Base-by-base conservation (phyloP, 345 rosid species). In the Hevea brasiliensis region DNA sequence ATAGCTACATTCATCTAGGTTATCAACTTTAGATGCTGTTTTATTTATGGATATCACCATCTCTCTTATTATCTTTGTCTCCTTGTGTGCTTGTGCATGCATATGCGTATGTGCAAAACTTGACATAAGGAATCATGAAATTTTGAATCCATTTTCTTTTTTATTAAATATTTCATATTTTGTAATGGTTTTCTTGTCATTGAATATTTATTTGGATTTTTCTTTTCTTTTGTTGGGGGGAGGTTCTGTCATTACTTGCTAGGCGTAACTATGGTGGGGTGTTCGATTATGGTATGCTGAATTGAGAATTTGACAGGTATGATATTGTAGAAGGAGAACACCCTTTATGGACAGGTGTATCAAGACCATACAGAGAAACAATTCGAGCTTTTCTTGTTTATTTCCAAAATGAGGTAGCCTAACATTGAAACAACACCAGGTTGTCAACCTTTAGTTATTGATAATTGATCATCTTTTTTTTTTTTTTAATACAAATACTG, bases 291-390 rank as follows among this genome's bases (percentile, higher is more conserved):
- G 64, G 45, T 67, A 75, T 62, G 74, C 83, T 84, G 82, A 74
- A 37, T 80, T 72, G 61, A 74, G 76, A 73, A 76, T 84, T 89
- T 89, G 82, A 63, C 93, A 92, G 98, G 98, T 92, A 90, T 40
- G 63, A 77, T 58, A 85, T 94, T 35, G 94, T 87, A 45, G 97
- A 89, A 85, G 96, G 92, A 42, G 77, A 80, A 21, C 94, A 94
- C 81, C 64, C 84, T 72, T 77, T 92, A 23, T 94, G 98, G 97
- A 81, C 84, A 53, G 97, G 88, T 73, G 94, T 94, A 45, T 92
- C 98, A 77, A 87, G 85, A 81, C 92, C 98, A 2, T 94, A 90
- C 75, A 85, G 95, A 42, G 98, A 94, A 90, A 94, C 98, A 14
- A 94, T 94, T 81, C 88, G 84, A 21, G 93, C 98, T 62, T 94